Evolutionary conservation across 2,329 filamentous ascomycete species (phyloP), one percentile per base, ranked within the genome.

Genomic region (Fusarium liriodendri): DNA sequence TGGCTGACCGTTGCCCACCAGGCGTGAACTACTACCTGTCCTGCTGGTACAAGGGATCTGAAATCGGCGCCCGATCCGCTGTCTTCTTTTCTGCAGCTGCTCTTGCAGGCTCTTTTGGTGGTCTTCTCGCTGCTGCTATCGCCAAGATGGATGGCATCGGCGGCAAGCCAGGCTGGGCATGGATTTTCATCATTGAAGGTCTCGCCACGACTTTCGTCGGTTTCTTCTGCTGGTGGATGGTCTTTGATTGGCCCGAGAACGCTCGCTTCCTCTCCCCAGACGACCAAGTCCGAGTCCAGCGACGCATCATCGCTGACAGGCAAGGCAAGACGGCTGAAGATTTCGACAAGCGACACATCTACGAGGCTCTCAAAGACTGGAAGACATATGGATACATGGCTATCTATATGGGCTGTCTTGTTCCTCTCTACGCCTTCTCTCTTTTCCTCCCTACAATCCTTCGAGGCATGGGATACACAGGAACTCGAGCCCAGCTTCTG

Each of bases 71-170:
- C 10, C 89, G 94, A 33, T 64, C 83, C 66, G 92, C 93, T 18
- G 90, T 94, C 47, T 95, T 95, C 86, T 96, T 95, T 84, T 94
- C 92, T 0, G 93, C 93, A 0, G 94, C 94, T 0, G 93, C 94
- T 0, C 83, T 95, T 0, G 93, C 93, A 0, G 94, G 94, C 1
- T 94, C 91, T 0, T 94, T 94, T 67, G 92, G 92, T 77, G 92
- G 92, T 3, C 86, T 94, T 1, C 85, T 94, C 1, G 92, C 92
- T 0, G 91, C 91, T 0, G 92, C 89, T 0, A 94, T 94, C 64
- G 87, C 88, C 6, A 83, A 90, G 37, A 93, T 94, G 92, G 81
- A 89, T 57, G 90, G 89, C 2, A 79, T 91, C 6, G 89, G 87
- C 16, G 85, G 85, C 8, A 80, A 80, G 40, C 77, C 83, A 1